Conservation (phyloP, 768 basidiomycete species). For the Rhizopogon vulgaris region DNA sequence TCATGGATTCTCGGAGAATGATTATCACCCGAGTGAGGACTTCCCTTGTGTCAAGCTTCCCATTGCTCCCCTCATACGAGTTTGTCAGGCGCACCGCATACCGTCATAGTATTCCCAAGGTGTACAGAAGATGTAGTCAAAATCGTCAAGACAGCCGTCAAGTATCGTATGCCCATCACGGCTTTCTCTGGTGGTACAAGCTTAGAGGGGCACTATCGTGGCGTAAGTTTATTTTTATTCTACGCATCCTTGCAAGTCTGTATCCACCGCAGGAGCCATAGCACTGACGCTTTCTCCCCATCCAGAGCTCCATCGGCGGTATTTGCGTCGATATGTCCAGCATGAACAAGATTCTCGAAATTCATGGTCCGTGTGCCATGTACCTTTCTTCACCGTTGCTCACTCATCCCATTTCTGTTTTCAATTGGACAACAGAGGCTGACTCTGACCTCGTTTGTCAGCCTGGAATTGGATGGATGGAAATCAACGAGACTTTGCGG, state of each 20-base stretch:
- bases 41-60: neutral
- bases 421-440: conserved; percentile 35
- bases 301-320: conserved; percentile 37
- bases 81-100: conserved; percentile 37
- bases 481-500: conserved; percentile 61
- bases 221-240: conserved; percentile 35
- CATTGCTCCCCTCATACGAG: neutral
- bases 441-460: conserved; percentile 75
- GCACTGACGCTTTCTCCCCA: neutral
- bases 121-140: conserved; percentile 79
- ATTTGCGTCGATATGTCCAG: conserved; percentile 75
- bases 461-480: conserved; percentile 65
- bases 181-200: conserved; percentile 80
- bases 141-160: conserved; percentile 68
- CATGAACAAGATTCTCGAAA: conserved; percentile 75
- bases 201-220: conserved; percentile 71
- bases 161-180: conserved; percentile 70
- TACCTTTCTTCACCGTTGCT: neutral
- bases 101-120: conserved; percentile 57
- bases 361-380: conserved; percentile 47
- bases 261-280: no score
- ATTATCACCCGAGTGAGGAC: conserved; percentile 43
- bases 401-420: neutral
- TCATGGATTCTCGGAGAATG: conserved; percentile 52
- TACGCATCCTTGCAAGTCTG: no score